Evolutionary conservation across 495 filamentous ascomycete species (phyloP), one percentile per base, ranked within the genome.

Genomic region (Penicillium parvum): DNA sequence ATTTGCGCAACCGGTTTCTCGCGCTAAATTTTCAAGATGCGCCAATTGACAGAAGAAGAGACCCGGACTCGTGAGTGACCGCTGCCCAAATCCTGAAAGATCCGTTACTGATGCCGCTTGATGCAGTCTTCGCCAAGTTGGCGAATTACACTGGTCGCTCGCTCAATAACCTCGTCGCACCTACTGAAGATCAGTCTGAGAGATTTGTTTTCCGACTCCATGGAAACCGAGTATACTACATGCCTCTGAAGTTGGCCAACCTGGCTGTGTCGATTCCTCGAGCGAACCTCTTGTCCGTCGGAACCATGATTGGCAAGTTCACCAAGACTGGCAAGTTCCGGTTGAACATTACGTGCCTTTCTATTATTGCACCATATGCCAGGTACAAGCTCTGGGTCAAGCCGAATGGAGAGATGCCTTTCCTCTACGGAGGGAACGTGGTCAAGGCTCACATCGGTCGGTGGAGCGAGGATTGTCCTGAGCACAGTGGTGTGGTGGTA

Each of bases 371-470:
- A 14, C 79, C 85, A 27, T 85, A 95, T 65, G 90, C 92, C 16
- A 74, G 95, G 22, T 88, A 92, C 64, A 96, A 96, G 76, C 77
- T 96, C 40, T 96, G 87, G 87, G 82, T 99, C 43, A 94, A 94
- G 66, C 64, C 81, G 16, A 99, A 99, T 68, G 92, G 94, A 33
- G 88, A 89, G 63, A 42, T 40, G 41, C 43, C 43, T 35, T 95
- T 88, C 63, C 68, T 95, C 10, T 98, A 98, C 65, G 92, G 90
- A 21, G 83, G 84, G 19, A 84, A 94, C 59, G 75, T 96, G 17
- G 78, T 92, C 30, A 95, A 95, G 67, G 92, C 94, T 15, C 92
- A 98, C 66, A 79, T 96, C 0, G 88, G 86, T 15, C 71, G 91
- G 37, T 92, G 84, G 79, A 83, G 78, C 16, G 89, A 96, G 51